Evolutionary conservation across 495 filamentous ascomycete genomes (phyloP), one percentile per base, ranked within the genome.

Genomic region (Penicillium steckii): DNA sequence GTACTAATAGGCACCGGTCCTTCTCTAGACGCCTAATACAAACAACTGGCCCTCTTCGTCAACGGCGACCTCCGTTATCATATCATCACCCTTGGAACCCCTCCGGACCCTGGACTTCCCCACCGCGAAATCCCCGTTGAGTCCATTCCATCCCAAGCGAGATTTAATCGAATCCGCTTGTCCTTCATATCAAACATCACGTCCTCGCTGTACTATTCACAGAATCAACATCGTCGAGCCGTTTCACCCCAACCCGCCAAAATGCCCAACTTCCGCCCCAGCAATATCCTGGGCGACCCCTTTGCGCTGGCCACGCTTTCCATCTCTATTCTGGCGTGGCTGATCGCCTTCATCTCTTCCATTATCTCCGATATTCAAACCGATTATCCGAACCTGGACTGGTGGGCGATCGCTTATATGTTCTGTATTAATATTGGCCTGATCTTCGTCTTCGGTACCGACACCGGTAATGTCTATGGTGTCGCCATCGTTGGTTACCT

Each of bases 231-330:
- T 92, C 12, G 82, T 92, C 94, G 88, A 85, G 90, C 66, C 47
- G 30, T 26, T 52, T 18, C 12, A 53, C 54, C 37, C 45, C 30
- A 45, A 48, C 25, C 24, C 46, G 26, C 24, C 53, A 72, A 42
- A 60, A 78, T 73, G 77, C 82, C 65, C 56, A 83, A 81, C 61
- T 85, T 95, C 60, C 86, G 81, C 56, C 71, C 91, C 66, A 90
- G 89, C 61, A 91, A 96, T 69, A 89, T 97, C 47, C 76, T 97
- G 43, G 94, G 94, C 59, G 93, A 97, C 74, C 95, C 95, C 2
- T 97, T 99, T 73, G 92, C 94, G 44, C 81, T 97, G 33, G 91
- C 91, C 35, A 99, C 94, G 13, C 82, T 94, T 33, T 95, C 91
- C 23, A 96, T 99, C 70, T 84, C 91, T 50, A 78, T 88, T 55